Conservation (phyloP, 192 early-diverging fungal species). For the Cladochytrium replicatum region DNA sequence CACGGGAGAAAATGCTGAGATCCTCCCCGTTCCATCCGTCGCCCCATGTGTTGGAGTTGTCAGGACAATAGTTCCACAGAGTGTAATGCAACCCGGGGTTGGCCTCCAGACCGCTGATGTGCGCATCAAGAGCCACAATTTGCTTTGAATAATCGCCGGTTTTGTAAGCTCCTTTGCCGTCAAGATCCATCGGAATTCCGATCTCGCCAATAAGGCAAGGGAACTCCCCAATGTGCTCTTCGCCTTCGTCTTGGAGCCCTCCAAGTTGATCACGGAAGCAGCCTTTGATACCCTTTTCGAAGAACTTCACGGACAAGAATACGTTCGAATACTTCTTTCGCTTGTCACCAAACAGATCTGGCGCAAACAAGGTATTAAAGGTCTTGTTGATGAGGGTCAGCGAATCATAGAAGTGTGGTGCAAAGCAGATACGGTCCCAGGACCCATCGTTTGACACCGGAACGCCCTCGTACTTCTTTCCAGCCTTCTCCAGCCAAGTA, state of each 20-base stretch:
- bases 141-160: conserved; percentile 56
- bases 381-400: conserved; percentile 53
- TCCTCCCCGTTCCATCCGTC: conserved; percentile 82
- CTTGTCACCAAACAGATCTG: conserved; percentile 39
- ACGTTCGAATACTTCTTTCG: conserved; percentile 41
- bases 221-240: conserved; percentile 43
- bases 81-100: conserved; percentile 59
- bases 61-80: conserved; percentile 72
- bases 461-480: too few species aligned
- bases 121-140: conserved; percentile 57
- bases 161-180: conserved; percentile 44
- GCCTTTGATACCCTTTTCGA: conserved; percentile 49
- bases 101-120: conserved; percentile 48
- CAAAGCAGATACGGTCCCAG: conserved; percentile 54
- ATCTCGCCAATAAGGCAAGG: conserved; percentile 65
- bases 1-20: conserved; percentile 43
- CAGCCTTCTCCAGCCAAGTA: conserved; percentile 9
- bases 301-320: conserved; percentile 58
- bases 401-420: conserved; percentile 80
- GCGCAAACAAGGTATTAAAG: conserved; percentile 52
- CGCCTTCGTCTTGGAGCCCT: conserved; percentile 47
- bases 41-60: conserved; percentile 57
- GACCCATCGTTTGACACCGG: too few species aligned
- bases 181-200: conserved; percentile 71
- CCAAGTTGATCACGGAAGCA: too few species aligned